Conservation (phyloP, 208 protist species). For the Endotrypanum monterogeii region DNA sequence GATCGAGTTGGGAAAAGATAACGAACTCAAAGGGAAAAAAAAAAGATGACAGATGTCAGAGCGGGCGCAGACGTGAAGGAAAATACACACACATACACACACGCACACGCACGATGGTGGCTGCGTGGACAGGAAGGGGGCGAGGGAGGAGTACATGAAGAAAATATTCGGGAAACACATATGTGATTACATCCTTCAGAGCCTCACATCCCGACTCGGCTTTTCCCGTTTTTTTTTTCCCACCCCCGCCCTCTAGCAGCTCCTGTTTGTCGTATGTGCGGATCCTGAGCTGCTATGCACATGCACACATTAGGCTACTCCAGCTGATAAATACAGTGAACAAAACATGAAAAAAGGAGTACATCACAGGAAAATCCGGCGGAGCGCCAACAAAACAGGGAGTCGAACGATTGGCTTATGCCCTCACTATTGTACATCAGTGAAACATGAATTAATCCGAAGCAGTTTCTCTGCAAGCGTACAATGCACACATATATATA, state of each 20-base stretch:
- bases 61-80: background rate
- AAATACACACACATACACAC: background rate
- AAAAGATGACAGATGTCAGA: background rate
- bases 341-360: background rate
- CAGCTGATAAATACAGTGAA: background rate
- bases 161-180: background rate
- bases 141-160: background rate
- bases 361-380: background rate
- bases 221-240: background rate
- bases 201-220: background rate
- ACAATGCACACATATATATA: background rate
- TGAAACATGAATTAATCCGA: background rate
- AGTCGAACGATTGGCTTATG: background rate
- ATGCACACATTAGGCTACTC: background rate
- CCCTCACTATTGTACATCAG: constrained; percentile 6
- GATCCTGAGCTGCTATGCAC: background rate
- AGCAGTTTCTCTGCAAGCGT: too few relatives aligned
- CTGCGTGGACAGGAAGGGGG: too few relatives aligned
- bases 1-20: background rate
- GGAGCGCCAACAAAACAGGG: background rate
- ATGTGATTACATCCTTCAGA: background rate
- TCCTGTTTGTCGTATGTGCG: background rate
- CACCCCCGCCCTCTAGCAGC: background rate
- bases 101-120: background rate
- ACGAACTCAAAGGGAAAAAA: too few relatives aligned